A percentile compares a stretch with the other conserved stretches of the same genome.
Conservation (phyloP, 768 basidiomycete species). For the Leucogyrophana mollusca region DNA sequence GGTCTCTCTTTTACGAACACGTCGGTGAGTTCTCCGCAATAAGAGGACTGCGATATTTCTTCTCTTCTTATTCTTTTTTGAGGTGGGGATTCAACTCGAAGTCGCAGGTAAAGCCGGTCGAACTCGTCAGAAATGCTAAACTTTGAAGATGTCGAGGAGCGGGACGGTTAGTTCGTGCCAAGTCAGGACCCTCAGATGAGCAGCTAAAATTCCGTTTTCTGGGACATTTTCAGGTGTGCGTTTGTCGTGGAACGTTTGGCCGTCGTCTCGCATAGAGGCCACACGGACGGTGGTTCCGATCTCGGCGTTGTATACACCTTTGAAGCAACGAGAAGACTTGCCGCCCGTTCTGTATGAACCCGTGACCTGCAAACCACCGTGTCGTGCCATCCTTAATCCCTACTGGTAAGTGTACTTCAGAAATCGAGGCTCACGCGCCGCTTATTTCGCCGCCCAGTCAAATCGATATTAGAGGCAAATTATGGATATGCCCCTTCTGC, state of each 20-base stretch:
- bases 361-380: slow-evolving; percentile 96
- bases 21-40: too few species aligned
- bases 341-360: slow-evolving; percentile 97
- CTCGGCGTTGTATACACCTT: slow-evolving; percentile 94
- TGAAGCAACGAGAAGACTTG: slow-evolving; percentile 91
- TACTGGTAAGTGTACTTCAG: slow-evolving; percentile 69
- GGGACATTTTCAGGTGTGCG: slow-evolving; percentile 68
- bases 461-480: slow-evolving; percentile 96
- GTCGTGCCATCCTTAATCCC: slow-evolving; percentile 95
- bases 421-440: neutral
- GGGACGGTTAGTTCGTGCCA: slow-evolving; percentile 66
- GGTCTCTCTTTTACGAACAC: too few species aligned
- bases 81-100: too few species aligned
- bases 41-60: too few species aligned
- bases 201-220: slow-evolving; percentile 1
- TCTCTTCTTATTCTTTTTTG: too few species aligned
- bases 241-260: slow-evolving; percentile 99
- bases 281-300: slow-evolving; percentile 98
- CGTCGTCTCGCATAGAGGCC: slow-evolving; percentile 95
- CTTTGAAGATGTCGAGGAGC: slow-evolving; percentile 97
- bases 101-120: slow-evolving; percentile 23
- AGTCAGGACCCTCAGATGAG: neutral
- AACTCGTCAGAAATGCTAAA: slow-evolving; percentile 54
- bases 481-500: slow-evolving; percentile 99
- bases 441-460: slow-evolving; percentile 54